Evolutionary conservation across 1,284 basidiomycete species (phyloP), one percentile per base, ranked within the genome.

Genomic region (Ustilago bromivora): DNA sequence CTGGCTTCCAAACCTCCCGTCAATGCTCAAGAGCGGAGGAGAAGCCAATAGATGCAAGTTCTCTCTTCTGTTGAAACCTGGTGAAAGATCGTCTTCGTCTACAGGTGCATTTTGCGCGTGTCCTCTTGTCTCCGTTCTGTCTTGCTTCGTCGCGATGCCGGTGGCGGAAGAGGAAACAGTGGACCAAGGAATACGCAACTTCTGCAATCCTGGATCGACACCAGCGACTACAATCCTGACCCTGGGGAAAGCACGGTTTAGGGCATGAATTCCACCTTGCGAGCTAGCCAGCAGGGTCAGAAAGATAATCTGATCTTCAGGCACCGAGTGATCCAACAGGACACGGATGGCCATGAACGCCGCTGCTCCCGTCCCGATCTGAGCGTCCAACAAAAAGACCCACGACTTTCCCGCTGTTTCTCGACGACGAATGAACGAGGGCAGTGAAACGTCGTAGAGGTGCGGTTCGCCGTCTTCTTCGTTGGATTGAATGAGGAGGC

Each of bases 291-390:
- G 88, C 88, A 96, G 93, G 0, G 94, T 92, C 28, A 96, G 74
- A 19, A 88, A 78, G 38, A 87, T 72, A 61, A 88, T 87, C 52
- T 92, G 91, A 53, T 92, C 89, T 83, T 95, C 91, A 76, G 85
- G 90, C 9, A 98, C 92, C n/a, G 96, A 95, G 82, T 99, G 96
- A 84, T 99, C 96, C 32, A 98, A 89, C 17, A 98, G 88, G 5
- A 97, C 91, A n/a, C 96, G 92, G 66, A 99, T 93, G 0, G 95
- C 93, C 96, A 98, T 98, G 86, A 96, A 92, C 0, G 94, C 95
- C 4, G 96, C 92, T 0, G 96, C 96, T 3, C 92, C 96, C 0
- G 96, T 98, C 5, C 94, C 95, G 86, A 98, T 95, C 91, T 96
- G 96, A 4, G 94, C 93, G 84, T 98, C 96, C 36, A 98, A 89